Evolutionary conservation across 2,329 filamentous ascomycete genomes (phyloP), one percentile per base, ranked within the genome.

Genomic region (Cladosporium sp.): DNA sequence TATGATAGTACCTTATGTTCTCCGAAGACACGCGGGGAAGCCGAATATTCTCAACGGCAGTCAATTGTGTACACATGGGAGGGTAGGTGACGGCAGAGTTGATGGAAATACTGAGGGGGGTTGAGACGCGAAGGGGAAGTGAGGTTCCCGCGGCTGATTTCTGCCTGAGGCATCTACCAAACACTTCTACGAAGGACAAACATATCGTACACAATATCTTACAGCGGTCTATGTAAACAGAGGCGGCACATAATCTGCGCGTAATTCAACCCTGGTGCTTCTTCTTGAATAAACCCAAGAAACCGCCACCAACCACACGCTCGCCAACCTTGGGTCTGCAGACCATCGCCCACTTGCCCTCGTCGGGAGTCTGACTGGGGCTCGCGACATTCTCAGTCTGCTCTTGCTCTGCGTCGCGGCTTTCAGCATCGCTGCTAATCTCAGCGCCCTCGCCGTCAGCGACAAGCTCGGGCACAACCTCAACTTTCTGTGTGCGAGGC

Each of bases 261-360:
- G n/a, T 12, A 12, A 2, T 30, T 54, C 14, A 62, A 6, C 18
- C 24, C 11, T 24, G 34, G 11, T 59, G 54, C 63, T 68, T 68
- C 69, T 77, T 78, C 67, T 71, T 72, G 66, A 75, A 78, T 1
- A 79, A 67, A 14, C 74, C 77, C 24, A 80, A 60, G 65, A 80
- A 80, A 3, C 78, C 78, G 49, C 78, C 78, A 24, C 77, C 78
- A 15, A 73, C 69, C 34, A 79, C 72, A 10, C 72, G 69, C 15
- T 78, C 76, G 26, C 78, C 78, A 12, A 79, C 78, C 64, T 79
- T 79, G 2, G 78, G 78, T 54, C 78, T 70, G 65, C 78, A 80
- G 12, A 79, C 74, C 69, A 76, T 72, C 24, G 69, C 68, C 70
- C 68, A 73, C 15, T 69, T 70, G 28, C 68, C 63, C 15, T 72